Percentiles rank a stretch among this genome's conserved stretches.
These are phyloP conservation scores for Pharus latifolius DNA, from an alignment of 176 grass and related monocot genomes.

Conservation along the genomic window DNA sequence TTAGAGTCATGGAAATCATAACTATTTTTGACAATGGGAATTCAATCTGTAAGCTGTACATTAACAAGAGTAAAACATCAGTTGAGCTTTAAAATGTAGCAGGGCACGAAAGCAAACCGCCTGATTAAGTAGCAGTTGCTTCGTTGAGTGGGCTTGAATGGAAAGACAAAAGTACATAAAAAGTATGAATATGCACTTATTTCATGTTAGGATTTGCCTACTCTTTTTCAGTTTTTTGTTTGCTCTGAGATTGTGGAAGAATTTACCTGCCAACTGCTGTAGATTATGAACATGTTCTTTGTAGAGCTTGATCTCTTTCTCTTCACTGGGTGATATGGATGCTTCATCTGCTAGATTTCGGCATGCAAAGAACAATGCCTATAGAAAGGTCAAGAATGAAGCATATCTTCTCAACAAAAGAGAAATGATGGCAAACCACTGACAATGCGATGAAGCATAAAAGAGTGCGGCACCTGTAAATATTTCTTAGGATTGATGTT, in stretches of 20 bases:
- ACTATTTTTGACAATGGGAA: neutral
- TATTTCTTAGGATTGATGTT: slow-evolving; percentile 83
- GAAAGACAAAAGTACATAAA: neutral
- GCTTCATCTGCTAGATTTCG: slow-evolving; percentile 41
- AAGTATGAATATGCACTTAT: no score
- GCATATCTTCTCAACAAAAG: neutral
- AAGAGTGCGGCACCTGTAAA: slow-evolving; percentile 42
- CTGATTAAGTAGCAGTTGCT: no score
- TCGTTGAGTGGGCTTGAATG: no score
- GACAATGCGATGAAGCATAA: neutral
- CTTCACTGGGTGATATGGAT: slow-evolving; percentile 16
- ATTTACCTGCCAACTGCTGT: slow-evolving; percentile 50
- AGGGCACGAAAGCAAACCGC: neutral
- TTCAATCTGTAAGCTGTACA: neutral
- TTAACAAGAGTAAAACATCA: neutral
- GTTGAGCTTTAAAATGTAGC: neutral
- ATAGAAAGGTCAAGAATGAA: neutral
- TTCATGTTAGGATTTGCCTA: no score
- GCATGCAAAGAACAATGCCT: slow-evolving; percentile 81
- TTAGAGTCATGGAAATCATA: no score
- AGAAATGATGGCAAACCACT: neutral
- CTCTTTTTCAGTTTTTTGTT: no score
- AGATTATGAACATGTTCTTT: slow-evolving; percentile 46
- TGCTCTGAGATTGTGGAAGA: neutral
- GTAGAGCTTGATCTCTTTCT: slow-evolving; percentile 46